Percentiles rank a stretch among this genome's conserved stretches.
These are phyloP conservation scores for Achaetomium macrosporum DNA, from an alignment of 2,329 filamentous ascomycete genomes.

Conservation along the genomic window DNA sequence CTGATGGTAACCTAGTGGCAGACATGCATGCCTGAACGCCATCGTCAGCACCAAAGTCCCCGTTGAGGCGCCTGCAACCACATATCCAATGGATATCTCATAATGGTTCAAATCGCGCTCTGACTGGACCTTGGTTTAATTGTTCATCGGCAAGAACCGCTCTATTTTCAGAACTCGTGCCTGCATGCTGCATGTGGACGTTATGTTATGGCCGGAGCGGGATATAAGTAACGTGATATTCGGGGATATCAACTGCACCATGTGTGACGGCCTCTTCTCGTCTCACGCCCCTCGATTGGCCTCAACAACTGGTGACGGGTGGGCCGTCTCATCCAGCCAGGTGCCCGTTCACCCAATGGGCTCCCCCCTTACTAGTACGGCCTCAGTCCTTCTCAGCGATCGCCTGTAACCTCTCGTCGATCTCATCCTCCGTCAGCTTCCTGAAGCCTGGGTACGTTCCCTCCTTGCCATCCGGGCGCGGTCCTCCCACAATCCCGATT, in stretches of 20 bases:
- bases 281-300: constrained; percentile 13
- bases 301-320: constrained; percentile 15
- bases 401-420: constrained; percentile 94
- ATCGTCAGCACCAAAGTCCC: neutral
- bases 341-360: constrained; percentile 7
- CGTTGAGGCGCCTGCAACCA: too few relatives aligned
- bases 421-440: constrained; percentile 91
- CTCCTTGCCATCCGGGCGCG: constrained; percentile 73
- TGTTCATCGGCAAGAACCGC: constrained; percentile 9
- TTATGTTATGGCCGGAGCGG: constrained; percentile 26
- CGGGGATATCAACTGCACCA: constrained; percentile 17
- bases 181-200: constrained; percentile 24
- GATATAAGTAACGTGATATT: constrained; percentile 20
- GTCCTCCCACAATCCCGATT: constrained; percentile 92
- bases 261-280: constrained; percentile 3
- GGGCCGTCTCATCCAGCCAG: neutral
- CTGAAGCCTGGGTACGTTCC: constrained; percentile 76
- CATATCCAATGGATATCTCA: neutral
- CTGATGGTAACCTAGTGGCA: neutral
- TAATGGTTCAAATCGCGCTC: neutral
- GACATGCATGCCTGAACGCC: neutral
- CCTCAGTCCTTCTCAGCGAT: constrained; percentile 94
- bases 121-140: neutral
- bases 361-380: constrained; percentile 3
- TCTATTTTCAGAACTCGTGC: constrained; percentile 19